Percentiles rank a stretch among this genome's conserved stretches.
phyloP scores from a whole-genome alignment of 176 grass and related monocot genomes.

The Bolboschoenus planiculmis region DNA sequence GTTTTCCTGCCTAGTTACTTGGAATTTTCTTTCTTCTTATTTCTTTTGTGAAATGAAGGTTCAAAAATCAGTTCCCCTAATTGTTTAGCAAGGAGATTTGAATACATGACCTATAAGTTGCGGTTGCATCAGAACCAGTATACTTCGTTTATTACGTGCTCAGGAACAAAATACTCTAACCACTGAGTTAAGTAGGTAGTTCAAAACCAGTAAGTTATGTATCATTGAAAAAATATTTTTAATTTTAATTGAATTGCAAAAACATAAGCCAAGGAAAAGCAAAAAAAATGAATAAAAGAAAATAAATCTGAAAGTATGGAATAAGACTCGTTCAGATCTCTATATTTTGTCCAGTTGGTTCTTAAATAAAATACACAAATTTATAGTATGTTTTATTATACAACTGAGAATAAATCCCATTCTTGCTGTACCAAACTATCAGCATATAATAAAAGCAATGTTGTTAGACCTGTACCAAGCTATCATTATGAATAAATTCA shows the following conservation, averaged over 20 bases:
- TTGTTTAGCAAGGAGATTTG: background rate
- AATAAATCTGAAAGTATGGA: background rate
- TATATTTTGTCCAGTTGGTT: background rate
- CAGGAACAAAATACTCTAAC: background rate
- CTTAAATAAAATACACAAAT: background rate
- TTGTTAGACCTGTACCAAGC: background rate
- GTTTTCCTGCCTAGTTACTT: background rate
- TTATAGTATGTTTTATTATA: background rate
- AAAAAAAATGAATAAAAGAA: background rate
- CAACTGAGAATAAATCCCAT: background rate
- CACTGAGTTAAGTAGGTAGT: background rate
- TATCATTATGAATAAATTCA: background rate
- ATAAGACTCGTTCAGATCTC: background rate
- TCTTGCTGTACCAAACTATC: background rate
- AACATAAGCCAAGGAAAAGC: background rate
- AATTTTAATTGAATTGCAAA: background rate
- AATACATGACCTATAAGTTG: background rate
- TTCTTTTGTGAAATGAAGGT: background rate
- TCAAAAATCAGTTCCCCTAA: background rate
- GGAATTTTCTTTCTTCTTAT: background rate
- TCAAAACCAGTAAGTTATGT: background rate
- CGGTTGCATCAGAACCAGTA: background rate
- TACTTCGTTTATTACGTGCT: background rate
- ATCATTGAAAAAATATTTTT: background rate
- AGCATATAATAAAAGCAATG: background rate